A percentile compares a stretch with the other conserved stretches of the same genome.
These are phyloP conservation scores for Epichloe gansuensis DNA, from an alignment of 2,329 filamentous ascomycete genomes.

Conservation along the genomic window DNA sequence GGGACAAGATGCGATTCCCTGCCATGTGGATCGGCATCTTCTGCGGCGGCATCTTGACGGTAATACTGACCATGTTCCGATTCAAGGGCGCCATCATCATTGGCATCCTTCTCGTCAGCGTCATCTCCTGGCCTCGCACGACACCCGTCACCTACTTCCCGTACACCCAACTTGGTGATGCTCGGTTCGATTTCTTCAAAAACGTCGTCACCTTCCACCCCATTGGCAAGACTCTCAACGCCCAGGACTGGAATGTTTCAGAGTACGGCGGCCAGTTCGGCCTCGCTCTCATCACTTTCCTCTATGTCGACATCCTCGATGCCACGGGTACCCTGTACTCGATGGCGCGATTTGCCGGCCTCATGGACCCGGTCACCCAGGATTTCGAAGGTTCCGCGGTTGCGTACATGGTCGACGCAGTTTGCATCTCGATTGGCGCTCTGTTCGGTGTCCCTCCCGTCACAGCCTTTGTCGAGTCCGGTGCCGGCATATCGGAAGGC, in stretches of 20 bases:
- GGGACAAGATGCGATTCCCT: conserved; percentile 67
- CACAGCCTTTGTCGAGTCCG: conserved; percentile 81
- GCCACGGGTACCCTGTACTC: conserved; percentile 78
- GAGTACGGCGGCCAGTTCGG: conserved; percentile 65
- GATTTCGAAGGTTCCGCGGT: conserved; percentile 79
- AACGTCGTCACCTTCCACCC: conserved; percentile 75
- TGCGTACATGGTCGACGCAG: conserved; percentile 73
- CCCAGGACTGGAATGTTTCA: conserved; percentile 61
- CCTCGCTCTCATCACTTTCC: conserved; percentile 74
- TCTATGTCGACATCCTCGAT: conserved; percentile 85
- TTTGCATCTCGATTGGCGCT: conserved; percentile 66
- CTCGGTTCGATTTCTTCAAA: conserved; percentile 75
- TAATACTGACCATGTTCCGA: conserved; percentile 71
- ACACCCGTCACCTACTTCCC: conserved; percentile 76
- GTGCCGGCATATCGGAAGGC: conserved; percentile 79
- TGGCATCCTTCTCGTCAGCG: conserved; percentile 71
- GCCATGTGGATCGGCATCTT: conserved; percentile 85
- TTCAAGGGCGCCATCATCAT: conserved; percentile 79
- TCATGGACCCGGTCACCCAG: conserved; percentile 69
- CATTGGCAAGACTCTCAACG: conserved; percentile 56
- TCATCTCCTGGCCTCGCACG: conserved; percentile 76
- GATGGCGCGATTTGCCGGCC: conserved; percentile 74
- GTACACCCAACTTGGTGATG: conserved; percentile 54
- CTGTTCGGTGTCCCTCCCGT: conserved; percentile 70
- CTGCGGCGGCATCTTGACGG: conserved; percentile 69